phyloP scores from a whole-genome alignment of 2,329 filamentous ascomycete genomes.

The Hymenoscyphus salicellus region DNA sequence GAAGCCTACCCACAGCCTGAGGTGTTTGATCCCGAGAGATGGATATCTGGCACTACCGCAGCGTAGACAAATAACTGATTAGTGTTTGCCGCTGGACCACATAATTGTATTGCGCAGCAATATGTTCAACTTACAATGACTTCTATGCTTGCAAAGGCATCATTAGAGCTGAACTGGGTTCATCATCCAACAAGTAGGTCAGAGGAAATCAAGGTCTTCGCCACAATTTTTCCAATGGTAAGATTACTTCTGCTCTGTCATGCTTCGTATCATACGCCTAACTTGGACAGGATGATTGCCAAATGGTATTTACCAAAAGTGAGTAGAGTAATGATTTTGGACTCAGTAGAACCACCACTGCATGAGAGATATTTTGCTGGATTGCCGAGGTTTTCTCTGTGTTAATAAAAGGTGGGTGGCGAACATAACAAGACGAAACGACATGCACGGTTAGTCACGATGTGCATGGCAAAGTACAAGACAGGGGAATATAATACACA shows the following conservation, averaged over 20 bases:
- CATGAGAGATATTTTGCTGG: too few species aligned
- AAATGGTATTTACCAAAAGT: background rate
- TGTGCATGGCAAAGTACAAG: too few species aligned
- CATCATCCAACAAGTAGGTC: constrained; percentile 48
- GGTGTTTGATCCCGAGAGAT: constrained; percentile 49
- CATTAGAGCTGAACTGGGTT: constrained; percentile 48
- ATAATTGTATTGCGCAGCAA: constrained; percentile 48
- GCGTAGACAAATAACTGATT: constrained; percentile 53
- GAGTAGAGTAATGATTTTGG: background rate
- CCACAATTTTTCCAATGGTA: constrained; percentile 94
- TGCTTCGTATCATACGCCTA: background rate
- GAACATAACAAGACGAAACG: too few species aligned
- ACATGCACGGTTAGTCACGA: too few species aligned
- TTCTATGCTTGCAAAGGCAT: constrained; percentile 52
- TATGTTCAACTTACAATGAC: constrained; percentile 52
- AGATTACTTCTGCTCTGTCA: background rate
- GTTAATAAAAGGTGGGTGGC: too few species aligned
- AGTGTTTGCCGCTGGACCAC: constrained; percentile 50
- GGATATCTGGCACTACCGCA: constrained; percentile 51
- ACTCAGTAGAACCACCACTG: too few species aligned
- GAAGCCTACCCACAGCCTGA: constrained; percentile 47
- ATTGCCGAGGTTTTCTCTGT: too few species aligned
- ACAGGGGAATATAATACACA: too few species aligned
- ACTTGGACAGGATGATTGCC: background rate
- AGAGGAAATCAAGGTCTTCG: constrained; percentile 73